phyloP scores from a whole-genome alignment of 169 alveolate species.

The Babesia gibsoni region DNA sequence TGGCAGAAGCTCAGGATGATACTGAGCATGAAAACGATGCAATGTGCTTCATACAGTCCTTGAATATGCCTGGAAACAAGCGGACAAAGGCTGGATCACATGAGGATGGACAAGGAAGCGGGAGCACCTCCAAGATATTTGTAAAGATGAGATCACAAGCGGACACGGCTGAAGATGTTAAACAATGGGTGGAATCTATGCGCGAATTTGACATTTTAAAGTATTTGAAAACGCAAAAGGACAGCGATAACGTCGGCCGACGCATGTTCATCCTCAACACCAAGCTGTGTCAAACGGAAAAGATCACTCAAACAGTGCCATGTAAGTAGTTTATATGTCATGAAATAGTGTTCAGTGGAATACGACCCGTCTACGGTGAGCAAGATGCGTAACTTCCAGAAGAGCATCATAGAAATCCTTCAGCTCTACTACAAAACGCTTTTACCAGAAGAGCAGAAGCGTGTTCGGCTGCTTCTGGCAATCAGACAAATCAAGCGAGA shows the following conservation, averaged over 20 bases:
- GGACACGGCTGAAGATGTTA: neutral
- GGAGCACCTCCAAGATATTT: neutral
- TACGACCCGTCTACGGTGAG: conserved; percentile 46
- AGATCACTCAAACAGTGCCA: conserved; percentile 42
- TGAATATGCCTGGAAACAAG: conserved; percentile 49
- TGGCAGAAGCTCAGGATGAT: conserved; percentile 15
- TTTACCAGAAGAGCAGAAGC: conserved; percentile 59
- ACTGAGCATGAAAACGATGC: neutral
- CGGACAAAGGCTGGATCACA: neutral
- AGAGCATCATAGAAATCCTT: conserved; percentile 46
- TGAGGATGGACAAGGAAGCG: conserved; percentile 1
- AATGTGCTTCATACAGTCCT: conserved; percentile 40
- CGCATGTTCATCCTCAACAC: conserved; percentile 64
- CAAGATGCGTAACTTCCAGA: conserved; percentile 45
- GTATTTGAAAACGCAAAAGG: neutral
- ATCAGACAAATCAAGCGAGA: conserved; percentile 36
- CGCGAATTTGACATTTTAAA: neutral
- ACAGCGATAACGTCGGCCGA: conserved; percentile 26
- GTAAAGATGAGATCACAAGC: conserved; percentile 4
- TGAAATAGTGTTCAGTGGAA: conserved; percentile 35
- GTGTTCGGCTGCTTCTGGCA: conserved; percentile 24
- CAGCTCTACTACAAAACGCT: conserved; percentile 59
- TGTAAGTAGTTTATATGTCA: conserved; percentile 11
- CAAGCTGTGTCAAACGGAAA: conserved; percentile 60
- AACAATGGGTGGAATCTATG: neutral